Conservation (phyloP, 2,329 filamentous ascomycete genomes). For the Fusarium euwallaceae region DNA sequence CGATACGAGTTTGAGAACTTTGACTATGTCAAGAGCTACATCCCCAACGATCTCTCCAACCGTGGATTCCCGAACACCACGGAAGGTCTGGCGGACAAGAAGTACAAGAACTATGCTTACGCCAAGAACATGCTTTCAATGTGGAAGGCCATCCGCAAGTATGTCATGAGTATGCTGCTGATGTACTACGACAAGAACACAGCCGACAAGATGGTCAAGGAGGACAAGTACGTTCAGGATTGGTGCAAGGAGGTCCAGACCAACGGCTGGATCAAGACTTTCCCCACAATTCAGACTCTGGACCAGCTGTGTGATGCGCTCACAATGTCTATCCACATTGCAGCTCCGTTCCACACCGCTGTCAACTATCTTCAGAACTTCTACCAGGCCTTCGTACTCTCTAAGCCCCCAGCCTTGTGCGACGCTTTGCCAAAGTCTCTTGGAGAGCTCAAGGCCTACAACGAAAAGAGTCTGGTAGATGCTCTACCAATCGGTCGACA, state of each 20-base stretch:
- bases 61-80: conserved; percentile 58
- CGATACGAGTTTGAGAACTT: conserved; percentile 58
- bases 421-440: conserved; percentile 49
- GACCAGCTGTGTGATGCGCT: conserved; percentile 59
- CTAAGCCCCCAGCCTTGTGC: conserved; percentile 58
- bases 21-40: conserved; percentile 59
- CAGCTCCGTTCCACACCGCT: conserved; percentile 62
- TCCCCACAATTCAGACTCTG: conserved; percentile 58
- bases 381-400: conserved; percentile 62
- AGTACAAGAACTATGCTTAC: conserved; percentile 64
- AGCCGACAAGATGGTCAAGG: conserved; percentile 43
- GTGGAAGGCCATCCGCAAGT: conserved; percentile 59
- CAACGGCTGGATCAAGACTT: conserved; percentile 55
- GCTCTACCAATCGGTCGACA: conserved; percentile 58
- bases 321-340: conserved; percentile 67
- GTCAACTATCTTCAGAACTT: conserved; percentile 67
- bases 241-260: conserved; percentile 59
- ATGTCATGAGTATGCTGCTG: conserved; percentile 55
- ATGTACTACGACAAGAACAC: conserved; percentile 51
- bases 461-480: conserved; percentile 49
- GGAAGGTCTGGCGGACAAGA: conserved; percentile 49
- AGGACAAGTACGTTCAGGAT: conserved; percentile 51
- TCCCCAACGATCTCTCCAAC: conserved; percentile 58
- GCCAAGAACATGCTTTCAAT: conserved; percentile 60
- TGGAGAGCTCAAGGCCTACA: conserved; percentile 47